Base-by-base conservation (phyloP, 352 stramenopile genomes). In the Hyaloperonospora brassicae region DNA sequence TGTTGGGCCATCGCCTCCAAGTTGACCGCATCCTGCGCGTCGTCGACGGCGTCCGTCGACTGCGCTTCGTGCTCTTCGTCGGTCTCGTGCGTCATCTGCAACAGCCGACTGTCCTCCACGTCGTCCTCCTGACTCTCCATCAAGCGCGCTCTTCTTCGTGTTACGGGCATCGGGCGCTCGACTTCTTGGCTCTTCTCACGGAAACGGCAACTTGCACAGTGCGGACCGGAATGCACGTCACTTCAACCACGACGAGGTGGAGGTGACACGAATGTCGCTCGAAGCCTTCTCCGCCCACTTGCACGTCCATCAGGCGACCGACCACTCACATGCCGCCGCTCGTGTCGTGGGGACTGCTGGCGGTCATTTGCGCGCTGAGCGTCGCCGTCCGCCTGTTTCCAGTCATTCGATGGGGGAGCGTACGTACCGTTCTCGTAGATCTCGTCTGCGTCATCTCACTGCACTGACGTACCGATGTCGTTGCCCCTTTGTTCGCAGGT, bases 311-410 rank as follows among this genome's bases (percentile, higher is more conserved):
- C 27, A 9, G 8, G 27, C 8, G 4, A 8, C 4, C 27, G 27
- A 34, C 4, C 27, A 17, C 17, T 17, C 17, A 17, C 13, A 64
- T 76, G 52, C 62, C 58, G 53, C 58, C 61, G 30, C 50, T 68
- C n/a, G 52, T 55, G 49, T 70, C 63, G 31, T 49, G 53, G 17
- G 66, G 63, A 13, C 64, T 97, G 40, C 82, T 97, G 17, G 85
- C 76, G 56, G 82, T 95, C 65, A 97, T 97, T 66, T 97, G 87
- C 62, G 66, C 95, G 61, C 85, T 96, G 67, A 89, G 87, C 27
- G 97, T 97, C 54, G 76, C 90, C 25, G 95, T 97, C 64, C 84
- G 89, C 44, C 81, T 97, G 40, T 96, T 97, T 47, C 88, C 88
- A 1, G 85, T 97, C 36, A 88, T 96, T 62, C 82, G 88, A 52